Conservation (phyloP, 257 asterid genomes). For the Gentiana dahurica region DNA sequence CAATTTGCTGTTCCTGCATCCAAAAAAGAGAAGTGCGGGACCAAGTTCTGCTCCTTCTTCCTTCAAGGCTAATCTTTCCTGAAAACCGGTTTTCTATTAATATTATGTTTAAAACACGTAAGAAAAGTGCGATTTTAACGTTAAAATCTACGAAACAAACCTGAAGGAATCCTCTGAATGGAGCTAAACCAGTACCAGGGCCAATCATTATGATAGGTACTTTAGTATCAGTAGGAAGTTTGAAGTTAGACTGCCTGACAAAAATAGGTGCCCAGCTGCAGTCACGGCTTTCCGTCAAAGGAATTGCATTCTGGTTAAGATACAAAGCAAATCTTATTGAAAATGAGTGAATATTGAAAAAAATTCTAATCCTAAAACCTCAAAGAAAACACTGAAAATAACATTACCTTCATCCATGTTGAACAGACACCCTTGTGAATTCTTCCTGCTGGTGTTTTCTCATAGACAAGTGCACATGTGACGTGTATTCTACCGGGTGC, state of each 20-base stretch:
- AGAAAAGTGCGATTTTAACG: neutral
- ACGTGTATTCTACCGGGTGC: conserved; percentile 75
- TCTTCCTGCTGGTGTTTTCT: conserved; percentile 80
- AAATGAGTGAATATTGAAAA: too few species aligned
- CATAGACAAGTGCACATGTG: conserved; percentile 86
- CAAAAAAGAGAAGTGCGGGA: conserved; percentile 75
- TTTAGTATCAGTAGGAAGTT: conserved; percentile 76
- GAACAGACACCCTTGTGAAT: conserved; percentile 97
- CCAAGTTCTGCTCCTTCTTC: conserved; percentile 87
- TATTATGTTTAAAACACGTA: neutral
- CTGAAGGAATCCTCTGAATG: conserved; percentile 98
- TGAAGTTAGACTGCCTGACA: conserved; percentile 84
- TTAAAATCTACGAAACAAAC: conserved; percentile 23
- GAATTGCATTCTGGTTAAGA: conserved; percentile 57
- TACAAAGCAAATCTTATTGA: neutral
- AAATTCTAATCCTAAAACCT: neutral
- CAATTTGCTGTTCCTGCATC: conserved; percentile 91
- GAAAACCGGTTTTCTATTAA: conserved; percentile 16
- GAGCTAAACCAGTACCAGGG: conserved; percentile 99
- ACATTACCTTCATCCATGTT: conserved; percentile 94
- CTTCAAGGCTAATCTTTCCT: conserved; percentile 95
- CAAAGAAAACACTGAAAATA: neutral
- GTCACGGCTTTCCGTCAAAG: conserved; percentile 57
- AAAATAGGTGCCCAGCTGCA: conserved; percentile 80
- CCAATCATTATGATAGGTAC: conserved; percentile 89